Evolutionary conservation across 2,329 filamentous ascomycete species (phyloP).

Genomic region (Trichophyton equinum): DNA sequence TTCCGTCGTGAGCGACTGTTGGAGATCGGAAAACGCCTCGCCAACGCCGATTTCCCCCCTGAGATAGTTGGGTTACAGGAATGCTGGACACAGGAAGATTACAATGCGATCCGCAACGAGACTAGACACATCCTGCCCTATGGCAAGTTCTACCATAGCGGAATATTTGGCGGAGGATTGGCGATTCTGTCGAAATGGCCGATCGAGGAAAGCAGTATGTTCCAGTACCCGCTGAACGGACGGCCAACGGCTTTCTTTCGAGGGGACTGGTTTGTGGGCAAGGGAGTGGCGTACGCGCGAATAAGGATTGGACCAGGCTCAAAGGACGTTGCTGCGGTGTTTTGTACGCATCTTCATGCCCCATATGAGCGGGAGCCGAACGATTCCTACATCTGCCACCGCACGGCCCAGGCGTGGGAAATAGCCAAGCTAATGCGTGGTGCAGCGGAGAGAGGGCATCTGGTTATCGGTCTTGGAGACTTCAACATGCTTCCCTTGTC

Average conservation of each 20-base stretch:
- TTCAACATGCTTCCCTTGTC: constrained; percentile 94
- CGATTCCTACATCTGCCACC: constrained; percentile 81
- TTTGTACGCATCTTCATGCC: constrained; percentile 84
- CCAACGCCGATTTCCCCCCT: constrained; percentile 53
- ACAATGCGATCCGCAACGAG: constrained; percentile 59
- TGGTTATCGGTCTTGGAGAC: constrained; percentile 79
- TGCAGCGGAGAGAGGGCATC: constrained; percentile 65
- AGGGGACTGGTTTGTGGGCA: constrained; percentile 93
- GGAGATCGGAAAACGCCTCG: constrained; percentile 74
- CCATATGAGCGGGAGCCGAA: constrained; percentile 69
- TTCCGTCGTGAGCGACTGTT: constrained; percentile 63
- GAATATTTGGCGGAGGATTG: constrained; percentile 78
- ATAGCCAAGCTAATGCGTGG: constrained; percentile 77
- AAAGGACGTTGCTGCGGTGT: constrained; percentile 69
- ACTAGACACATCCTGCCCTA: constrained; percentile 67
- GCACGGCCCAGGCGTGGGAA: constrained; percentile 88
- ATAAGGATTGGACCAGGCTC: constrained; percentile 55
- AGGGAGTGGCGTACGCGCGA: constrained; percentile 74
- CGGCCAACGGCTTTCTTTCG: constrained; percentile 86
- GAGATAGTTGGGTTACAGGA: constrained; percentile 91
- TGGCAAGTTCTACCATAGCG: constrained; percentile 85
- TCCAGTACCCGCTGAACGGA: constrained; percentile 78
- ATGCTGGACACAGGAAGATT: constrained; percentile 83
- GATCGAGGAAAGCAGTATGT: constrained; percentile 79
- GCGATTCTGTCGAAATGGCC: constrained; percentile 87